Evolutionary conservation across 2,329 filamentous ascomycete species (phyloP), one percentile per base, ranked within the genome.

Genomic region (Chrysoporthe cubensis): DNA sequence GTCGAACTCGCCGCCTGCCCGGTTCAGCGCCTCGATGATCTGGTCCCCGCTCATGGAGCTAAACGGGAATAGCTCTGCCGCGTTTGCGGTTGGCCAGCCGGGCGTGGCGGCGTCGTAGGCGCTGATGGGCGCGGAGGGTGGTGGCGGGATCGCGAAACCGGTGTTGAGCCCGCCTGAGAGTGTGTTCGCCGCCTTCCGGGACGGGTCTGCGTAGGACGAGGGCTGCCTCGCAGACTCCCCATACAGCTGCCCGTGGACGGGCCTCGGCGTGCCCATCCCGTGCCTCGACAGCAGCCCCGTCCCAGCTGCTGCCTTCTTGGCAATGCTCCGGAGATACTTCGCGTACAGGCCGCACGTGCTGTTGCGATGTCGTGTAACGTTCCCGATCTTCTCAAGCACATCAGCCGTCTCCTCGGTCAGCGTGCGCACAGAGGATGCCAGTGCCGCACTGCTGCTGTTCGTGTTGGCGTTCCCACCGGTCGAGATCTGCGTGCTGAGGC

Each of bases 41-140:
- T 91, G 88, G 67, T 90, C 84, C 67, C 90, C 88, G 0, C 89
- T 91, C 89, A 91, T 91, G 43, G 87, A 81, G 2, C 88, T 90
- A 74, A 91, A 90, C 34, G 88, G 87, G 32, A 90, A 73, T 4
- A 85, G 82, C 69, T 87, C 84, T 6, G 68, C 60, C 0, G 81
- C 74, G 81, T 83, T 84, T 9, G 82, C 67, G 5, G 76, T 70
- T 21, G 75, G 68, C 66, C 67, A 75, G 18, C 74, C 71, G 7
- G 14, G 74, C 65, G 11, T 76, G 64, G 11, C 76, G 74, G 14
- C 73, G 66, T 50, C 72, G 64, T 18, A 75, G 67, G 54, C 74
- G 43, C 5, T 73, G 70, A 1, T 70, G 68, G 64, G 74, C 72
- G 48, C 68, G 66, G 69, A 48, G 8, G 71, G 50, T 16, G 72